Evolutionary conservation across 163 green algal genomes (phyloP).

Genomic region (Prototheca wickerhamii): DNA sequence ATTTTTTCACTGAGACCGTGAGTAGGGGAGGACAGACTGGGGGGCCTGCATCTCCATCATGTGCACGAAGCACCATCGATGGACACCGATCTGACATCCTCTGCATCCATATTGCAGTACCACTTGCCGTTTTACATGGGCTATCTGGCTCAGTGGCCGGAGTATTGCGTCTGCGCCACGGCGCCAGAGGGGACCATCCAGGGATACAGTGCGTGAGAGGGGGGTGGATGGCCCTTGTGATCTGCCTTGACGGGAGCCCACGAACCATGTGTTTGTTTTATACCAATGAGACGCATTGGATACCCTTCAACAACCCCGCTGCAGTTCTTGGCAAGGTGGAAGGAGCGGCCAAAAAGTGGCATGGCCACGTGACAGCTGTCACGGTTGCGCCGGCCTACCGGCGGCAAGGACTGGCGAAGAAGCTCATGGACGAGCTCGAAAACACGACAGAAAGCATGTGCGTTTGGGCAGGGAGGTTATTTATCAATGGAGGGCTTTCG

Average conservation of each 20-base stretch:
- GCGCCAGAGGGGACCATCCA: conserved; percentile 41
- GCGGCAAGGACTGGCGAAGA: conserved; percentile 78
- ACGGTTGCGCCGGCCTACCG: conserved; percentile 77
- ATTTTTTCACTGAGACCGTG: conserved; percentile 95
- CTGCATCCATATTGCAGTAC: conserved; percentile 56
- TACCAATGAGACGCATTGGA: too few relatives aligned
- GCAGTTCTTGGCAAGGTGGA: conserved; percentile 93
- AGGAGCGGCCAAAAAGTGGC: conserved; percentile 75
- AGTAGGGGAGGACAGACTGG: too few relatives aligned
- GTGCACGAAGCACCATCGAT: conserved; percentile 4
- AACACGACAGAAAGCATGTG: conserved; percentile 72
- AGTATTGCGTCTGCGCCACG: conserved; percentile 77
- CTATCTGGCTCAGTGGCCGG: conserved; percentile 92
- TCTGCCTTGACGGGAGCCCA: not conserved
- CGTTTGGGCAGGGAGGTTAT: not conserved
- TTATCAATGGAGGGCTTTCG: not conserved
- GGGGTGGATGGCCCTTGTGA: too few relatives aligned
- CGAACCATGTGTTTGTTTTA: not conserved
- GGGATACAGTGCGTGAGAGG: conserved; percentile 62
- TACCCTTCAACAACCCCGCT: not conserved
- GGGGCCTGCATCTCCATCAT: not conserved
- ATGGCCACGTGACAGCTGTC: conserved; percentile 97
- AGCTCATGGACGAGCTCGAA: conserved; percentile 91
- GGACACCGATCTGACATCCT: not conserved
- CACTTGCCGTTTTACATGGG: conserved; percentile 93